Conservation (phyloP, 2,329 filamentous ascomycete genomes). For the Talaromyces atroroseus region DNA sequence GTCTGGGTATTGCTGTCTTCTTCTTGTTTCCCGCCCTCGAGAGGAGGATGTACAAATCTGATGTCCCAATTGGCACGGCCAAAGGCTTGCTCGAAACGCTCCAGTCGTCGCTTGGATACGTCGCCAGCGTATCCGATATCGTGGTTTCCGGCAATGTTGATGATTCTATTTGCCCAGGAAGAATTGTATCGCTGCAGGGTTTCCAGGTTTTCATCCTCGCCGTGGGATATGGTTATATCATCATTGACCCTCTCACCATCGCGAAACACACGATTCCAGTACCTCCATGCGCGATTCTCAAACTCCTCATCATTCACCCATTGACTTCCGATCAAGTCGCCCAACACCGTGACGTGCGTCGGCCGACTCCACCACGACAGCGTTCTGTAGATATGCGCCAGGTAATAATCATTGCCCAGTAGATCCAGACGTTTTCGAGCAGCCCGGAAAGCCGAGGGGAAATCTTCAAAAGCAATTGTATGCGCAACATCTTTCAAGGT, state of each 20-base stretch:
- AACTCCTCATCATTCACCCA: conserved; percentile 91
- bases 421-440: conserved; percentile 78
- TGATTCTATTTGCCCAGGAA: conserved; percentile 68
- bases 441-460: conserved; percentile 61
- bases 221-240: conserved; percentile 24
- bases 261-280: conserved; percentile 75
- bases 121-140: conserved; percentile 96
- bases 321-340: conserved; percentile 88
- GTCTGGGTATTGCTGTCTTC: neutral
- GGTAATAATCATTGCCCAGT: conserved; percentile 88
- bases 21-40: conserved; percentile 11
- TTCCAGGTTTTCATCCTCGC: conserved; percentile 26
- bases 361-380: conserved; percentile 78
- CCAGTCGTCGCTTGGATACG: conserved; percentile 66
- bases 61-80: conserved; percentile 89
- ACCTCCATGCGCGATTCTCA: conserved; percentile 62
- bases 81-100: conserved; percentile 77
- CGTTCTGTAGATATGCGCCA: conserved; percentile 84
- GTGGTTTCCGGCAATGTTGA: conserved; percentile 92
- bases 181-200: conserved; percentile 41
- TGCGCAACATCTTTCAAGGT: conserved; percentile 21
- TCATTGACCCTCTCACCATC: conserved; percentile 58
- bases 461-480: conserved; percentile 57
- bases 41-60: conserved; percentile 57
- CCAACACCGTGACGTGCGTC: conserved; percentile 82